These are phyloP conservation scores for Prunus mira DNA, from an alignment of 306 rosid genomes.

Conservation along the genomic window DNA sequence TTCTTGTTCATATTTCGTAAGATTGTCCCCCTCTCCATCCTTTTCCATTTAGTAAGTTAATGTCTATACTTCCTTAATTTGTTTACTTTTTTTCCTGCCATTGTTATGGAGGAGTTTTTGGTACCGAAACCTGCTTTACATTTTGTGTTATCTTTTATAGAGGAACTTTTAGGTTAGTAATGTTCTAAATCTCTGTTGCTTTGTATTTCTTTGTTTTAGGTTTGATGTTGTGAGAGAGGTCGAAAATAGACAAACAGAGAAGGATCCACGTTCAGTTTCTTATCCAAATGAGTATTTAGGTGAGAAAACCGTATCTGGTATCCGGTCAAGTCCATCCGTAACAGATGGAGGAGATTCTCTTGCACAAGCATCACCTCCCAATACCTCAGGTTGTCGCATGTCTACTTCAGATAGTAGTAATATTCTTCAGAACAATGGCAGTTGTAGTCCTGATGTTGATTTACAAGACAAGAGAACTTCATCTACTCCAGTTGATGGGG, in stretches of 20 bases:
- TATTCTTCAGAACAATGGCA: constrained; percentile 61
- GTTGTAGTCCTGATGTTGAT: constrained; percentile 79
- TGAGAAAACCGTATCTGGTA: constrained; percentile 42
- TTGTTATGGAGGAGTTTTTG: background rate
- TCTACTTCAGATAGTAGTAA: constrained; percentile 74
- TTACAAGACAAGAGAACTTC: constrained; percentile 44
- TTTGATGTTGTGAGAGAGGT: constrained; percentile 39
- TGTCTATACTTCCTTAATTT: background rate
- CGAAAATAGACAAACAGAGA: constrained; percentile 29
- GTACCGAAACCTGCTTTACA: background rate
- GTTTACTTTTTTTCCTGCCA: background rate
- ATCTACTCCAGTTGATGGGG: constrained; percentile 41
- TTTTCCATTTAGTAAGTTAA: background rate
- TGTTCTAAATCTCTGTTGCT: constrained; percentile 15
- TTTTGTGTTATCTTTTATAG: background rate
- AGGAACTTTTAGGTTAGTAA: background rate
- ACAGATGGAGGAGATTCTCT: constrained; percentile 63
- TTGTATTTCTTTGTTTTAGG: constrained; percentile 37
- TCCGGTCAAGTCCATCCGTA: constrained; percentile 53
- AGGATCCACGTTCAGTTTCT: constrained; percentile 46
- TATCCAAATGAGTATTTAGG: constrained; percentile 46
- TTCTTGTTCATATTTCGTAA: background rate
- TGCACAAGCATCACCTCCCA: constrained; percentile 61
- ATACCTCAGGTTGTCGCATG: constrained; percentile 47
- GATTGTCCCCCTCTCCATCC: background rate